These are phyloP conservation scores for Oropetium thomaeum DNA, from an alignment of 176 grass and related monocot species.

Conservation along the genomic window DNA sequence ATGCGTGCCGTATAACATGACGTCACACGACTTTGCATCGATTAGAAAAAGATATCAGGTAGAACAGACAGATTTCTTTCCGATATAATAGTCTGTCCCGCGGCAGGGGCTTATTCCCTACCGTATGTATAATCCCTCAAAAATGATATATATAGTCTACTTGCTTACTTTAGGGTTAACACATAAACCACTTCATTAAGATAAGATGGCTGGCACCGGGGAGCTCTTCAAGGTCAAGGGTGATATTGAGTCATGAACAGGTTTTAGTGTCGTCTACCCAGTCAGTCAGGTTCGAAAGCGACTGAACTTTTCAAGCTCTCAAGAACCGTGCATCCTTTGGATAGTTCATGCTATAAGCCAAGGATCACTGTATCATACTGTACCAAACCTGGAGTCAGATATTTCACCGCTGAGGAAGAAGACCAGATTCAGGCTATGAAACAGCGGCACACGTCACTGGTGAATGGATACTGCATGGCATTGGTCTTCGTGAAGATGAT, in stretches of 20 bases:
- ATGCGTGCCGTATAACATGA: background rate
- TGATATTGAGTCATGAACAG: background rate
- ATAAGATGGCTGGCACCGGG: background rate
- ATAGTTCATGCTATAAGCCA: background rate
- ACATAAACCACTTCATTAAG: background rate
- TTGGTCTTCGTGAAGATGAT: constrained; percentile 28
- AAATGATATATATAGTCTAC: too few species aligned
- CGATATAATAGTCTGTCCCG: too few species aligned
- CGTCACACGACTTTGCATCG: background rate
- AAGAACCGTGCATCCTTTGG: background rate
- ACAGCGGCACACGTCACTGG: background rate
- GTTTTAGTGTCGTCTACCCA: background rate
- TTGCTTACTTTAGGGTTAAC: background rate
- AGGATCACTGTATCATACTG: background rate
- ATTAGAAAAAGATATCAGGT: background rate
- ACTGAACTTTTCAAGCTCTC: background rate
- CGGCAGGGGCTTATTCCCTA: too few species aligned
- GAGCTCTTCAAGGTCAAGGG: background rate
- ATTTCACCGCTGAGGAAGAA: constrained; percentile 39
- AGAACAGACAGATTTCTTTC: background rate
- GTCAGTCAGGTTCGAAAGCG: background rate
- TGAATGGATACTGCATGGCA: background rate
- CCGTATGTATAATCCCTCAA: too few species aligned
- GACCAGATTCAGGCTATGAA: background rate
- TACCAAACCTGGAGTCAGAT: constrained; percentile 20